A percentile compares a stretch with the other conserved stretches of the same genome.
Conservation (phyloP, 2,329 filamentous ascomycete species). For the Fusarium sterilihyphosum region DNA sequence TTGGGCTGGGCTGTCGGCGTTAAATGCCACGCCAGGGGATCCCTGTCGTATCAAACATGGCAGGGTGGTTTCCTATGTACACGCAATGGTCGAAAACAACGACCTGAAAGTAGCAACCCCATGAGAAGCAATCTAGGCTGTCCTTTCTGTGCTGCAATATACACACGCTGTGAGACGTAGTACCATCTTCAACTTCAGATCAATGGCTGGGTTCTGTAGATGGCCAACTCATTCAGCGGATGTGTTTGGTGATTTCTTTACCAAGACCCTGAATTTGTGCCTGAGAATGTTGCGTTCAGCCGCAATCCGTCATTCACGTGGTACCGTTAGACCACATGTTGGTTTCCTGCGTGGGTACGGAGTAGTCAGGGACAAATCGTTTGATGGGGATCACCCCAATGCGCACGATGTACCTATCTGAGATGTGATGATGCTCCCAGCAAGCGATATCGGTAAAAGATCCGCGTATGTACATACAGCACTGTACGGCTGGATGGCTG, state of each 20-base stretch:
- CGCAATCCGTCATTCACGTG: conserved; percentile 31
- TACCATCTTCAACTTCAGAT: neutral
- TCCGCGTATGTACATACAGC: neutral
- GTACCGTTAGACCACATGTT: conserved; percentile 28
- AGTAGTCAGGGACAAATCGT: neutral
- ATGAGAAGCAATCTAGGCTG: conserved; percentile 21
- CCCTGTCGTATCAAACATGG: conserved; percentile 16
- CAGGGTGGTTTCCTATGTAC: conserved; percentile 7
- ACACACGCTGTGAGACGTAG: neutral
- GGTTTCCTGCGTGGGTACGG: conserved; percentile 1
- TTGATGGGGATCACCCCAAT: conserved; percentile 17
- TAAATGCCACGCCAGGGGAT: conserved; percentile 21
- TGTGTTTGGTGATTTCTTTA: neutral
- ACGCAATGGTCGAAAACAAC: neutral
- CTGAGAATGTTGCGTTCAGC: conserved; percentile 10
- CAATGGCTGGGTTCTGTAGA: neutral
- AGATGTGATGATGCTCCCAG: conserved; percentile 29
- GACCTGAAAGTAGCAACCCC: conserved; percentile 19
- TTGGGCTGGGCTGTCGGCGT: conserved; percentile 13
- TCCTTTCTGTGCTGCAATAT: neutral
- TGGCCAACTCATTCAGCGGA: neutral
- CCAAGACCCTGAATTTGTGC: conserved; percentile 4
- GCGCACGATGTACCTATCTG: conserved; percentile 35
- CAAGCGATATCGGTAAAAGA: conserved; percentile 22
- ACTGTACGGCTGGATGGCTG: neutral